A percentile compares a stretch with the other conserved stretches of the same genome.
Evolutionary conservation across 495 filamentous ascomycete genomes (phyloP).

Genomic region (Xylaria nigripes): DNA sequence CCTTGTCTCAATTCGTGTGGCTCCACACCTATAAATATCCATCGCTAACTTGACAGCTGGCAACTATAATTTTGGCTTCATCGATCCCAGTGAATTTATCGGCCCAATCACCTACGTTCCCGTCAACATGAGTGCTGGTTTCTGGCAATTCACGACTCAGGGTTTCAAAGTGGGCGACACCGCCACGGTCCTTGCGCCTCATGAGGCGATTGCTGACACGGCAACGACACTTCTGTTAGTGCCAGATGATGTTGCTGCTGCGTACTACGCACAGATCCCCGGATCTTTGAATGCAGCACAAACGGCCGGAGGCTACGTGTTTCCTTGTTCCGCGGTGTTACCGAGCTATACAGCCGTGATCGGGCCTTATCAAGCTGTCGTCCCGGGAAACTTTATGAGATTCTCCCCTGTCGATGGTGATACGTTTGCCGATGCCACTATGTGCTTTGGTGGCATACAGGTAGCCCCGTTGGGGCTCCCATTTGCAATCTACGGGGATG

Average conservation of each 20-base stretch:
- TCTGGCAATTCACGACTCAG: conserved; percentile 62
- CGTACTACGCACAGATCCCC: conserved; percentile 59
- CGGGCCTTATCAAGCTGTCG: conserved; percentile 43
- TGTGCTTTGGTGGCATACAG: conserved; percentile 64
- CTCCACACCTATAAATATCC: background rate
- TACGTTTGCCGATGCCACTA: conserved; percentile 29
- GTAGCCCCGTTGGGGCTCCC: conserved; percentile 47
- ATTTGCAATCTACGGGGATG: conserved; percentile 71
- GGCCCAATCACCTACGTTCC: conserved; percentile 52
- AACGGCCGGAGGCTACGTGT: conserved; percentile 60
- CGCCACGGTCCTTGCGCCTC: conserved; percentile 10
- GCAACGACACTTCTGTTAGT: conserved; percentile 72
- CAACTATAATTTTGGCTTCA: conserved; percentile 57
- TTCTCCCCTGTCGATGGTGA: conserved; percentile 43
- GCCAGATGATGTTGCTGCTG: conserved; percentile 44
- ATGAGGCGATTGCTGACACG: conserved; percentile 48
- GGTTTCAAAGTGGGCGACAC: conserved; percentile 52
- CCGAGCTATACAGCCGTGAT: conserved; percentile 59
- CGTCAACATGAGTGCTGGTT: conserved; percentile 56
- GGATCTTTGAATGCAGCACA: conserved; percentile 41
- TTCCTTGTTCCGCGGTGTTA: conserved; percentile 54
- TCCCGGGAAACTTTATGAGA: conserved; percentile 55
- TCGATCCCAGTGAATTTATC: conserved; percentile 52
- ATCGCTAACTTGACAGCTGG: conserved; percentile 35
- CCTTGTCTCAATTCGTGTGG: background rate